Evolutionary conservation across 148 eudicot species (phyloP).

Genomic region (Arctostaphylos glauca): DNA sequence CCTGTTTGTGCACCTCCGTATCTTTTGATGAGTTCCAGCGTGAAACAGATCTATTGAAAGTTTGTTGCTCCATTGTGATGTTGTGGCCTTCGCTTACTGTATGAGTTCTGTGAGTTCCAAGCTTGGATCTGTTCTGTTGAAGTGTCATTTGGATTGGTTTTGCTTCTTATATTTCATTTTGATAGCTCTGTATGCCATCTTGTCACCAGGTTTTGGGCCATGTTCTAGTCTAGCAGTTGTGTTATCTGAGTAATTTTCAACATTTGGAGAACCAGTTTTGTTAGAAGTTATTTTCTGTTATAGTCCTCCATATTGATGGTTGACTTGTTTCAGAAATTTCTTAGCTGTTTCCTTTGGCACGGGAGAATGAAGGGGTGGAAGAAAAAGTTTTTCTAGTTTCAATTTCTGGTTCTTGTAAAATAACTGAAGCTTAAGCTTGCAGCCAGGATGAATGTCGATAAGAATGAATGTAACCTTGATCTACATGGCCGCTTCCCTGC

Average conservation of each 20-base stretch:
- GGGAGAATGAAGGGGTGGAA: not conserved
- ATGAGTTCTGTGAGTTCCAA: slow-evolving; percentile 6
- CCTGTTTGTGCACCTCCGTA: not conserved
- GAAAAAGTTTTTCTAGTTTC: not conserved
- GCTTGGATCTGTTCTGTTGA: not conserved
- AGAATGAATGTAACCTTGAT: not conserved
- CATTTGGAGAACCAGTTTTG: not conserved
- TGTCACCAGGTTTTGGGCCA: not conserved
- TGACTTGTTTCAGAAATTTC: not conserved
- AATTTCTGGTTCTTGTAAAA: not conserved
- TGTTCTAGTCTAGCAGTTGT: not conserved
- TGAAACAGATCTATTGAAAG: not conserved
- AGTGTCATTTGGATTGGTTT: not conserved
- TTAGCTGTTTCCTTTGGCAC: not conserved
- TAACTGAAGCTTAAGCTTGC: not conserved
- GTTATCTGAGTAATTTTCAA: not conserved
- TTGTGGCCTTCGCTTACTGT: not conserved
- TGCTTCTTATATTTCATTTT: not conserved
- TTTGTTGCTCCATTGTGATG: not conserved
- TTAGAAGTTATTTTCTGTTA: not conserved
- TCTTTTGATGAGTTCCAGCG: not conserved
- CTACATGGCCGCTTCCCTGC: not conserved
- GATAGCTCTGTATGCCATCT: not conserved
- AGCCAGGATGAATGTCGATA: not conserved
- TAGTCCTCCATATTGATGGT: not conserved